Percentiles rank a stretch among this genome's conserved stretches.
Evolutionary conservation across 2,329 filamentous ascomycete species (phyloP).

Genomic region (Domatiomyces globalis): DNA sequence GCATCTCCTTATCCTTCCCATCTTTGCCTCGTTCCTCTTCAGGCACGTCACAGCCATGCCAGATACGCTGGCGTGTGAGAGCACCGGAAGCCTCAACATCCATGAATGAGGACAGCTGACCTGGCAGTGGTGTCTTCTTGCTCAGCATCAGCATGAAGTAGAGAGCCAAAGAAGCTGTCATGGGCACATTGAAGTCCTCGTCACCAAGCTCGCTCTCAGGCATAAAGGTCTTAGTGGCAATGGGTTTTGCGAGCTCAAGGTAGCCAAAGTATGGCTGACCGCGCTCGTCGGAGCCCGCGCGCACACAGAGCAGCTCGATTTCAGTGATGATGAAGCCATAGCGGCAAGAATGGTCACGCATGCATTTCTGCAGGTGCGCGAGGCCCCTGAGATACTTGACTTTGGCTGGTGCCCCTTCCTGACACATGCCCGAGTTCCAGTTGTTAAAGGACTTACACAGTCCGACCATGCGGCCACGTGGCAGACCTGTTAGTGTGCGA

Average conservation of each 20-base stretch:
- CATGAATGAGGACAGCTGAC: conserved; percentile 43
- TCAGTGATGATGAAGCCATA: conserved; percentile 96
- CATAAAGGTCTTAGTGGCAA: conserved; percentile 35
- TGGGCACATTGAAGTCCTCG: conserved; percentile 19
- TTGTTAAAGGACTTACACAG: conserved; percentile 85
- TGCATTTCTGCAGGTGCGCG: conserved; percentile 71
- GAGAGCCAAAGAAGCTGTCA: conserved; percentile 47
- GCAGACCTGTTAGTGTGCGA: conserved; percentile 33
- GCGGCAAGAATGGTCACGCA: conserved; percentile 84
- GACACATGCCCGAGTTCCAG: conserved; percentile 91
- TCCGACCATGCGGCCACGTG: conserved; percentile 56
- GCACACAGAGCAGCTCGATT: conserved; percentile 83
- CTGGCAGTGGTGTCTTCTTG: conserved; percentile 44
- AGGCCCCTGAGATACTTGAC: conserved; percentile 82
- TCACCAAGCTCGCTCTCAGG: conserved; percentile 10
- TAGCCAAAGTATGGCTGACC: conserved; percentile 73
- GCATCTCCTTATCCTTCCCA: conserved; percentile 47
- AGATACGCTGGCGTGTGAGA: conserved; percentile 40
- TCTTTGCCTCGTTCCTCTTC: conserved; percentile 24
- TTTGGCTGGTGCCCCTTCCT: conserved; percentile 67
- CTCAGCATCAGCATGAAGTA: conserved; percentile 55
- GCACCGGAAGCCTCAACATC: conserved; percentile 47
- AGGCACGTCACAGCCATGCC: conserved; percentile 21
- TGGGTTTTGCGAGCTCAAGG: conserved; percentile 55
- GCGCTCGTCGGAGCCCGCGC: conserved; percentile 53